Evolutionary conservation across 1,139 yeast genomes (phyloP).

Genomic region (Protomyces arabidopsidicola): DNA sequence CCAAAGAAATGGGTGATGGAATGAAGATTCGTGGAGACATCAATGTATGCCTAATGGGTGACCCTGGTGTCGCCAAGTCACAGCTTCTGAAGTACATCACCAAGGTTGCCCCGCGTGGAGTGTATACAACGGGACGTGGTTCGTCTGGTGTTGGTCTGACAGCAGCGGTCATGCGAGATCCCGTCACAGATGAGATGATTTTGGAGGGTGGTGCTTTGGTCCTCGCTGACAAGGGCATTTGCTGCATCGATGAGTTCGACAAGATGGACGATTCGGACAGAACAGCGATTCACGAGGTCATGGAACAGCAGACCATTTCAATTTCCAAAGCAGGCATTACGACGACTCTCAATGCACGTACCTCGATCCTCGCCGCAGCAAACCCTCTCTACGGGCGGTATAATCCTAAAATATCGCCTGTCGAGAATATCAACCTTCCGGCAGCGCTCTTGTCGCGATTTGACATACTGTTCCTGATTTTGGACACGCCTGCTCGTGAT

Average conservation of each 20-base stretch:
- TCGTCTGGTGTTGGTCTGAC: conserved; percentile 98
- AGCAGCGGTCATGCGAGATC: conserved; percentile 98
- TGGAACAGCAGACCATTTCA: conserved; percentile 98
- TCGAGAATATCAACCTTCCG: conserved; percentile 92
- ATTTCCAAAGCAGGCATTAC: conserved; percentile 97
- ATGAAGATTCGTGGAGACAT: conserved; percentile 96
- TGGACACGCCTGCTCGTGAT: conserved; percentile 79
- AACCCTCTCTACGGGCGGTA: conserved; percentile 95
- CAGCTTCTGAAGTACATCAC: conserved; percentile 87
- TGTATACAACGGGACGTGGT: conserved; percentile 97
- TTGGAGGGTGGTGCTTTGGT: conserved; percentile 98
- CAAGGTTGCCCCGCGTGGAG: conserved; percentile 93
- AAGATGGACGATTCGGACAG: conserved; percentile 97
- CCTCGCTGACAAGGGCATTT: conserved; percentile 93
- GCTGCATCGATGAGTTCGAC: conserved; percentile 98
- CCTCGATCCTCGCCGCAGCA: conserved; percentile 95
- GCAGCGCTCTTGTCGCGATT: conserved; percentile 95
- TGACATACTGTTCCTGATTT: conserved; percentile 78
- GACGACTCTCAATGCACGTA: conserved; percentile 91
- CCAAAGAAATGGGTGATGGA: conserved; percentile 93
- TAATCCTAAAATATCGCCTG: conserved; percentile 83
- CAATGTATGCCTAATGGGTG: conserved; percentile 96
- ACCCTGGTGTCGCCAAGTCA: conserved; percentile 99
- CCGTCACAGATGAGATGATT: conserved; percentile 97
- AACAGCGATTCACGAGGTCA: conserved; percentile 97